phyloP scores from a whole-genome alignment of 148 eudicot species.

The Mesembryanthemum crystallinum region DNA sequence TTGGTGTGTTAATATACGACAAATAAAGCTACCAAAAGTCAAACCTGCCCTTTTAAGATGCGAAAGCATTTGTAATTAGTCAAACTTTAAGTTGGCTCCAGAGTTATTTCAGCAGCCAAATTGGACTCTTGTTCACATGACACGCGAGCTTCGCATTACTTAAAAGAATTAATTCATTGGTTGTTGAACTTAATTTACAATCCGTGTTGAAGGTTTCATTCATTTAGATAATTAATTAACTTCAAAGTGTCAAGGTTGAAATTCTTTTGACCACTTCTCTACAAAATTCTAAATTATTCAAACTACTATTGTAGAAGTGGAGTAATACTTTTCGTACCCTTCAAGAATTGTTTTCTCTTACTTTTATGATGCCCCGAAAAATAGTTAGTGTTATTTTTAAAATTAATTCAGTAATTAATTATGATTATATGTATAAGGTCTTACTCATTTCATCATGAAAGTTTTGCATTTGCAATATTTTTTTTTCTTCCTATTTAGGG shows the following conservation, averaged over 20 bases:
- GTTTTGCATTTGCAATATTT: no score
- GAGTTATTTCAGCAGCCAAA: constrained; percentile 28
- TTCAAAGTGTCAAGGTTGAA: neutral
- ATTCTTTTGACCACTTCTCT: neutral
- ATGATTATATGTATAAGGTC: no score
- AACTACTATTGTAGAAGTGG: no score
- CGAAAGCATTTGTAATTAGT: constrained; percentile 9
- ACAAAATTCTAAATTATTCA: neutral
- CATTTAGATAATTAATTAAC: no score
- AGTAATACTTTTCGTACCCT: no score
- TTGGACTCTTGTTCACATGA: constrained; percentile 19
- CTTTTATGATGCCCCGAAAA: no score
- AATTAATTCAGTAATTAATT: no score
- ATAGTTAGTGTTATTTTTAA: no score
- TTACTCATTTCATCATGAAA: no score
- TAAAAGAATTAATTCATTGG: constrained; percentile 4
- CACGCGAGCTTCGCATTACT: neutral
- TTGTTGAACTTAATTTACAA: constrained; percentile 7
- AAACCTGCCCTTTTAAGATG: constrained; percentile 11
- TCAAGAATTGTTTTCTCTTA: no score
- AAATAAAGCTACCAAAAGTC: constrained; percentile 6
- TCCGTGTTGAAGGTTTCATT: neutral
- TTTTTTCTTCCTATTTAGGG: no score
- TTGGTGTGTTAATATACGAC: no score
- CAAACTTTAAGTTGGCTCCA: constrained; percentile 7